These are phyloP conservation scores for Carpinus fangiana DNA, from an alignment of 306 rosid species.

Conservation along the genomic window DNA sequence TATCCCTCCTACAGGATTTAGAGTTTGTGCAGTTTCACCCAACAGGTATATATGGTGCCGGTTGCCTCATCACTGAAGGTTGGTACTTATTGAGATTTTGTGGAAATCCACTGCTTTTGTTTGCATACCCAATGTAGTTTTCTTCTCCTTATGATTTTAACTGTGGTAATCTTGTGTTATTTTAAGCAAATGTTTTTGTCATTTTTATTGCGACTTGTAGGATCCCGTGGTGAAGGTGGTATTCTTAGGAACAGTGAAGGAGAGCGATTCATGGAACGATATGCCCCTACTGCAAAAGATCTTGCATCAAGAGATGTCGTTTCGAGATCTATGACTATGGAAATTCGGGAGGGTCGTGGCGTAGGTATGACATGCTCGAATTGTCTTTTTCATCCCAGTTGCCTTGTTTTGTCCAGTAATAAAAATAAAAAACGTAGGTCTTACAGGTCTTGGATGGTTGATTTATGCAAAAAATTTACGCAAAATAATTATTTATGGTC, in stretches of 20 bases:
- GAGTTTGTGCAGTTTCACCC: conserved; percentile 99
- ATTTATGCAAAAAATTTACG: neutral
- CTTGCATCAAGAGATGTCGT: conserved; percentile 98
- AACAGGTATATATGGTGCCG: conserved; percentile 96
- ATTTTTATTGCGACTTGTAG: conserved; percentile 46
- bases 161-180: neutral
- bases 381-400: neutral
- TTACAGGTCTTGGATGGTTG: neutral
- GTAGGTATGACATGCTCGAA: conserved; percentile 60
- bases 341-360: conserved; percentile 96
- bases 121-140: conserved; percentile 5
- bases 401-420: conserved; percentile 3
- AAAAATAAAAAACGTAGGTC: neutral
- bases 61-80: conserved; percentile 99
- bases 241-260: conserved; percentile 96
- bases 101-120: conserved; percentile 15
- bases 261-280: conserved; percentile 97
- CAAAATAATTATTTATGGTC: neutral
- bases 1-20: conserved; percentile 62
- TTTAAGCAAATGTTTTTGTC: neutral
- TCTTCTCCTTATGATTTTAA: neutral
- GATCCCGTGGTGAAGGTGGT: conserved; percentile 99
- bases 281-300: conserved; percentile 98
- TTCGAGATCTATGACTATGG: conserved; percentile 97
- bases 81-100: conserved; percentile 23